These are phyloP conservation scores for Plasmodium berghei DNA, from an alignment of 169 alveolate species.

Conservation along the genomic window DNA sequence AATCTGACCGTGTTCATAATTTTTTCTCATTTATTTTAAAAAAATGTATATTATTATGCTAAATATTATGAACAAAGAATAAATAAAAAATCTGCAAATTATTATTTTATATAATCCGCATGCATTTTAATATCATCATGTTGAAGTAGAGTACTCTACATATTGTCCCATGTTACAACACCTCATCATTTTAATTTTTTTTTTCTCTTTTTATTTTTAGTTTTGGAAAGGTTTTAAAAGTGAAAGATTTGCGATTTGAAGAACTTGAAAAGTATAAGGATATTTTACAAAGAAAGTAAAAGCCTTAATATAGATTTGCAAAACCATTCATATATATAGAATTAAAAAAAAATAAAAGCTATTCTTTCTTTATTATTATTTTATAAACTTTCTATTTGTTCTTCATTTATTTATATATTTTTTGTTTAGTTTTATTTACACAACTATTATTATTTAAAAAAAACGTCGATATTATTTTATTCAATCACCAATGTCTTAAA, in stretches of 20 bases:
- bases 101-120: too few relatives aligned
- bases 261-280: constrained; percentile 57
- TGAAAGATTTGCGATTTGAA: constrained; percentile 56
- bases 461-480: too few relatives aligned
- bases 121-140: too few relatives aligned
- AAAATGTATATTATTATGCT: too few relatives aligned
- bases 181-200: neutral
- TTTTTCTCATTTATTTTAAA: neutral
- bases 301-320: neutral
- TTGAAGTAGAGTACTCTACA: too few relatives aligned
- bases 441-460: too few relatives aligned
- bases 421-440: too few relatives aligned
- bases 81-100: too few relatives aligned
- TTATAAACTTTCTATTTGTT: too few relatives aligned
- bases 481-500: too few relatives aligned
- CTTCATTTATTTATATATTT: too few relatives aligned
- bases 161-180: neutral
- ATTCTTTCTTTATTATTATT: neutral
- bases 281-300: constrained; percentile 32
- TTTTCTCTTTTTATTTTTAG: constrained; percentile 2
- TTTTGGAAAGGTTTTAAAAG: constrained; percentile 39
- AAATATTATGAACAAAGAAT: too few relatives aligned
- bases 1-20: constrained; percentile 1
- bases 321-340: neutral
- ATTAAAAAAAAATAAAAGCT: neutral